Conservation (phyloP, 2,329 filamentous ascomycete species). For the Myriangium duriaei region DNA sequence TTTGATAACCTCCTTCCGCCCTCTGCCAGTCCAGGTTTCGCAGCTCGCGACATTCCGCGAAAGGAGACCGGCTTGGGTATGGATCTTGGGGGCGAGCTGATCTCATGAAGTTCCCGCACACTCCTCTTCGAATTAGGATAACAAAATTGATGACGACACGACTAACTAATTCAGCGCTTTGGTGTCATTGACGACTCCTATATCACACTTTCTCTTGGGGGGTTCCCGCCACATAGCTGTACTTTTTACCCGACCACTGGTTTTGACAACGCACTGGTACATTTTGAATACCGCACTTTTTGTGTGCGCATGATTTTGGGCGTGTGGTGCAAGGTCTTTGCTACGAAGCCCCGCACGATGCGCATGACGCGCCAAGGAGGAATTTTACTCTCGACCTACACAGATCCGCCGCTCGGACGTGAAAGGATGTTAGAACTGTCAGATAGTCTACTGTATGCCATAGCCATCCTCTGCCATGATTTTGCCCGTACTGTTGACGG, state of each 20-base stretch:
- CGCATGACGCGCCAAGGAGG: too few relatives aligned
- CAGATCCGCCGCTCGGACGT: too few relatives aligned
- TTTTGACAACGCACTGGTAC: neutral
- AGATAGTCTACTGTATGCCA: conserved; percentile 9
- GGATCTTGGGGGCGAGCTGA: conserved; percentile 53
- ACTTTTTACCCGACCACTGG: neutral
- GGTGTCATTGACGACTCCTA: too few relatives aligned
- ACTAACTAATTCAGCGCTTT: neutral
- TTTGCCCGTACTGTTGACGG: neutral
- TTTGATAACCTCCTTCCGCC: conserved; percentile 64
- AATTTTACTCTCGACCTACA: neutral
- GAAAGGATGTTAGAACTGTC: neutral
- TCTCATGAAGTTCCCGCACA: conserved; percentile 16
- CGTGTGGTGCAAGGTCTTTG: too few relatives aligned
- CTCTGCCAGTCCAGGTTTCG: conserved; percentile 29
- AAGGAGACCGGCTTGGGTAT: conserved; percentile 46
- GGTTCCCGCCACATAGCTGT: too few relatives aligned
- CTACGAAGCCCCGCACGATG: too few relatives aligned
- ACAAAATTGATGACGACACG: neutral
- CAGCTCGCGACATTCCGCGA: conserved; percentile 17
- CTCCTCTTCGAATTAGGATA: neutral
- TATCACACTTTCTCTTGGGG: too few relatives aligned
- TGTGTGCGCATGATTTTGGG: too few relatives aligned
- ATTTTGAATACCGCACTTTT: too few relatives aligned
- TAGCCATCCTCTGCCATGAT: neutral